These are phyloP conservation scores for Podaxis sp. DNA, from an alignment of 768 basidiomycete genomes.

Conservation along the genomic window DNA sequence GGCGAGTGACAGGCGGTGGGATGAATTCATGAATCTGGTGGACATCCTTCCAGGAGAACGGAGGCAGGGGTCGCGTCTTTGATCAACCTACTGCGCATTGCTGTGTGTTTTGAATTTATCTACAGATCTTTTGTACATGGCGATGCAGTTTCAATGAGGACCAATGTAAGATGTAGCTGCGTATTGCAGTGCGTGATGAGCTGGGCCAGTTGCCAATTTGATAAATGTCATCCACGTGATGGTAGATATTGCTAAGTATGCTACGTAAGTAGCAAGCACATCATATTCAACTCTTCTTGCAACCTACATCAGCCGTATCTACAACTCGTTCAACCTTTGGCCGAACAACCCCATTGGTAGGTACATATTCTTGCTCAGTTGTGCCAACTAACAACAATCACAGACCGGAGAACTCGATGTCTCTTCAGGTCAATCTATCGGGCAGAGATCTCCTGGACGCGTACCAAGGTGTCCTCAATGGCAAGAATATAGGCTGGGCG, in stretches of 20 bases:
- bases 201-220: neutral
- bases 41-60: conserved; percentile 19
- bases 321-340: neutral
- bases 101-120: neutral
- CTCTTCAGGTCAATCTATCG: conserved; percentile 77
- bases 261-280: neutral
- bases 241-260: conserved; percentile 1
- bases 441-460: conserved; percentile 69
- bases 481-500: conserved; percentile 70
- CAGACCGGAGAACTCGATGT: conserved; percentile 47
- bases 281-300: neutral
- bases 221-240: conserved; percentile 10
- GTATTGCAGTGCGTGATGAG: neutral
- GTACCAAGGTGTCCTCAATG: conserved; percentile 73
- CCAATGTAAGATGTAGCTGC: neutral
- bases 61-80: neutral
- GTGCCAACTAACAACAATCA: neutral
- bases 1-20: conserved; percentile 55
- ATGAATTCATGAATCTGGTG: conserved; percentile 40
- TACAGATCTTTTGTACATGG: neutral
- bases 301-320: neutral
- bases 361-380: neutral
- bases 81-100: neutral
- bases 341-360: neutral
- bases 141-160: neutral